Percentiles rank a stretch among this genome's conserved stretches.
phyloP scores from a whole-genome alignment of 257 asterid species.

The Fraxinus excelsior region DNA sequence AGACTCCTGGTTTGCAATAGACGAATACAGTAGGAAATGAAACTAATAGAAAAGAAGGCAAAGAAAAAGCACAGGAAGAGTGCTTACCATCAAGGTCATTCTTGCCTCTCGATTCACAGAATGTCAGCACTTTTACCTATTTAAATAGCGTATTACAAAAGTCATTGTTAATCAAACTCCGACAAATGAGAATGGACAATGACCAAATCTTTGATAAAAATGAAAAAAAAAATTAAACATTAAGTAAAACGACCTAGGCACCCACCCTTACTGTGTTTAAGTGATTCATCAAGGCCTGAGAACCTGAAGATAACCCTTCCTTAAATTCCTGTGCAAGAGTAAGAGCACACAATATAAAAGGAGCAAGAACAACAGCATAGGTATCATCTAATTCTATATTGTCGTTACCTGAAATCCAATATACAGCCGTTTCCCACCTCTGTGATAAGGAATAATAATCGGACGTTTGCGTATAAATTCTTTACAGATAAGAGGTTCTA shows the following conservation, averaged over 20 bases:
- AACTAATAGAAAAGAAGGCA: conserved; percentile 12
- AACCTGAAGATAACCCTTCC: conserved; percentile 71
- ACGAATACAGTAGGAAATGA: conserved; percentile 7
- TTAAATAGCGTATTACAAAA: conserved; percentile 27
- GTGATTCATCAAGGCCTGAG: conserved; percentile 66
- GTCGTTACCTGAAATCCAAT: conserved; percentile 74
- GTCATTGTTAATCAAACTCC: conserved; percentile 3
- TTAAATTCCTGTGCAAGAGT: conserved; percentile 68
- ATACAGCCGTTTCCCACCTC: conserved; percentile 94
- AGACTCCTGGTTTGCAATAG: not conserved
- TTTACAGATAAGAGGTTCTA: conserved; percentile 91
- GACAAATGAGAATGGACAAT: not conserved
- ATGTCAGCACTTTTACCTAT: conserved; percentile 83
- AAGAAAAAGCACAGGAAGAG: conserved; percentile 7
- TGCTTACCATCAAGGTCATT: conserved; percentile 52
- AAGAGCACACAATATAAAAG: conserved; percentile 25
- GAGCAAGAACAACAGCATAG: conserved; percentile 10
- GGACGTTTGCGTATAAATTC: conserved; percentile 70
- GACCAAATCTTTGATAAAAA: too few relatives aligned
- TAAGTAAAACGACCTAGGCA: not conserved
- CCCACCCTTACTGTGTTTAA: conserved; percentile 63
- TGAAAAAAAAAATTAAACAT: not conserved
- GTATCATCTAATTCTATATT: not conserved
- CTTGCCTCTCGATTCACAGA: conserved; percentile 70
- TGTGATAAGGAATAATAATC: conserved; percentile 83